Conservation (phyloP, 129 eudicot species). For the Saussurea involucrata region DNA sequence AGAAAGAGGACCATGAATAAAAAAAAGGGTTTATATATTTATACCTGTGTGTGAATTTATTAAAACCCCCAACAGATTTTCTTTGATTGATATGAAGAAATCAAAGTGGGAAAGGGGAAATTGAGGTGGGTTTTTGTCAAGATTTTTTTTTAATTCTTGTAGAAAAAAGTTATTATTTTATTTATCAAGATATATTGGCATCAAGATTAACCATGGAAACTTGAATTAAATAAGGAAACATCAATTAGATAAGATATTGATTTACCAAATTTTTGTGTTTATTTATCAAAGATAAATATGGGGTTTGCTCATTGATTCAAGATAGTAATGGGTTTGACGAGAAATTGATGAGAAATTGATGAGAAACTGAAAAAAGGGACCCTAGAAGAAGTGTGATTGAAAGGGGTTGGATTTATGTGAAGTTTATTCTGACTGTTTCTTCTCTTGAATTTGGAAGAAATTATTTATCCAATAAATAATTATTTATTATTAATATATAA, state of each 20-base stretch:
- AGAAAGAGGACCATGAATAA: neutral
- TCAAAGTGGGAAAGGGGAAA: constrained; percentile 23
- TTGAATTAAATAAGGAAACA: constrained; percentile 6
- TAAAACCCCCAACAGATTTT: constrained; percentile 11
- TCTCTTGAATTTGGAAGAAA: constrained; percentile 7
- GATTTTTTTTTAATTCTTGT: neutral
- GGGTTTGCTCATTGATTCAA: constrained; percentile 12
- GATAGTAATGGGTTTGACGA: constrained; percentile 5
- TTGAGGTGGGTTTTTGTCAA: constrained; percentile 21
- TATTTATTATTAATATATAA: neutral
- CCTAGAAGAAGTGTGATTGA: neutral
- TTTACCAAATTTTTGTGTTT: constrained; percentile 16
- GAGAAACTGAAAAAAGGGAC: constrained; percentile 4
- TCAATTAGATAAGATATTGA: constrained; percentile 23
- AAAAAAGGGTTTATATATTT: neutral
- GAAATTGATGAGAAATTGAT: constrained; percentile 19
- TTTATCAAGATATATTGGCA: constrained; percentile 13
- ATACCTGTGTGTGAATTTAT: constrained; percentile 21
- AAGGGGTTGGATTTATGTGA: neutral
- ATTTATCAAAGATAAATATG: constrained; percentile 15
- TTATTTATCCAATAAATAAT: neutral
- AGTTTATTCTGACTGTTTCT: constrained; percentile 10
- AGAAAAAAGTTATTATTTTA: neutral
- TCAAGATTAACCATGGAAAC: constrained; percentile 6
- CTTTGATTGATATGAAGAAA: constrained; percentile 17